phyloP scores from a whole-genome alignment of 75 land plant species.

The Cupressus sempervirens region DNA sequence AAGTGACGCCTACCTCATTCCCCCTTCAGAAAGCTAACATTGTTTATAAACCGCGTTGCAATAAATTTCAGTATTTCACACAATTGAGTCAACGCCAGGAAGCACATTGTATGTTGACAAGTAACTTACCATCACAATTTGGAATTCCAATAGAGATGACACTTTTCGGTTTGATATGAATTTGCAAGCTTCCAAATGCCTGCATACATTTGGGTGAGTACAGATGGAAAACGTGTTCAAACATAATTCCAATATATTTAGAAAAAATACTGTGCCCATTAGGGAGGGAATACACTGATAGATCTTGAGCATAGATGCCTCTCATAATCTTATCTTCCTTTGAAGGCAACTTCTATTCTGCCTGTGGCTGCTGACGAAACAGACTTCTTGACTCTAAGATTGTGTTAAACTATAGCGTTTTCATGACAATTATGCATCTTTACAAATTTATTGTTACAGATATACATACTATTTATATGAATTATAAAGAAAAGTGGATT shows the following conservation, averaged over 20 bases:
- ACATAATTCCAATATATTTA: neutral
- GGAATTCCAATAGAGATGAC: neutral
- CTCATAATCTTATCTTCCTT: neutral
- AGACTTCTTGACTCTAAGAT: neutral
- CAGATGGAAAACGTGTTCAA: neutral
- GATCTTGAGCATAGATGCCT: neutral
- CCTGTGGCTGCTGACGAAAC: neutral
- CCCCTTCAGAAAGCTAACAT: neutral
- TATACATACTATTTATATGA: slow-evolving; percentile 1
- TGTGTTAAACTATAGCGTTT: neutral
- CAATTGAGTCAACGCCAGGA: neutral
- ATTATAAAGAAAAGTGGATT: neutral
- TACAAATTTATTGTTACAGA: slow-evolving; percentile 3
- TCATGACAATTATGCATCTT: neutral
- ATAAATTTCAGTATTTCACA: neutral
- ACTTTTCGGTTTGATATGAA: neutral
- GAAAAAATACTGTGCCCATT: neutral
- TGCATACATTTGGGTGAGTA: neutral
- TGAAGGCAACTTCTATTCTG: neutral
- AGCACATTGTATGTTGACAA: neutral
- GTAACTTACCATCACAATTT: neutral
- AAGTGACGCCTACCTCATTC: neutral
- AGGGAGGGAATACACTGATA: neutral
- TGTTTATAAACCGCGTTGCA: neutral
- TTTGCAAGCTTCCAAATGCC: neutral